Conservation (phyloP, 176 grass and related monocot genomes). For the Triticum turgidum region DNA sequence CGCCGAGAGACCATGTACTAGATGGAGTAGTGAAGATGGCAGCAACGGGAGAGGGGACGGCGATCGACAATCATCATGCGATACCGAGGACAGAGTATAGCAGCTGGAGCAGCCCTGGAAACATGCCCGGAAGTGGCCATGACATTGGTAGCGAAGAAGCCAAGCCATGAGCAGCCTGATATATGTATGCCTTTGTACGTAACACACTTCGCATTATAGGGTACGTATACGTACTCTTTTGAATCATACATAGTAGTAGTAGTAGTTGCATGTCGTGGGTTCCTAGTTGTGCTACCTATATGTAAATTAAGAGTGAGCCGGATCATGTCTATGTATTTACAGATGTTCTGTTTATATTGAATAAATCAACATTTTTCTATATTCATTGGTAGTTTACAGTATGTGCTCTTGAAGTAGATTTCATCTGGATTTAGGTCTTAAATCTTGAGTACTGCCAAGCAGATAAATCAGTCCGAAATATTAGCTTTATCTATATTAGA, state of each 20-base stretch:
- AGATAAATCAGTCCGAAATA: neutral
- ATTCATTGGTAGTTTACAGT: neutral
- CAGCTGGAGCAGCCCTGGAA: constrained; percentile 46
- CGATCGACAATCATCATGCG: constrained; percentile 40
- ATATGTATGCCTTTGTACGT: neutral
- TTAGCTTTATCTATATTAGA: neutral
- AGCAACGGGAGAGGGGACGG: neutral
- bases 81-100: constrained; percentile 41
- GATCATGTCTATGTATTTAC: neutral
- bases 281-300: neutral
- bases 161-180: constrained; percentile 14
- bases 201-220: neutral
- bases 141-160: constrained; percentile 30
- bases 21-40: neutral
- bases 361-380: neutral
- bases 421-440: neutral
- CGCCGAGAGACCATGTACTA: too few species aligned
- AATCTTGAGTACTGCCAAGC: neutral
- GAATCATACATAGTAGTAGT: too few species aligned
- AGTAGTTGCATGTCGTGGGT: neutral
- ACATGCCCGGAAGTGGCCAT: constrained; percentile 45
- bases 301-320: neutral
- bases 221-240: neutral
- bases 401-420: neutral
- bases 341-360: neutral